Evolutionary conservation across 2,329 filamentous ascomycete species (phyloP), one percentile per base, ranked within the genome.

Genomic region (Ascochyta lentis): DNA sequence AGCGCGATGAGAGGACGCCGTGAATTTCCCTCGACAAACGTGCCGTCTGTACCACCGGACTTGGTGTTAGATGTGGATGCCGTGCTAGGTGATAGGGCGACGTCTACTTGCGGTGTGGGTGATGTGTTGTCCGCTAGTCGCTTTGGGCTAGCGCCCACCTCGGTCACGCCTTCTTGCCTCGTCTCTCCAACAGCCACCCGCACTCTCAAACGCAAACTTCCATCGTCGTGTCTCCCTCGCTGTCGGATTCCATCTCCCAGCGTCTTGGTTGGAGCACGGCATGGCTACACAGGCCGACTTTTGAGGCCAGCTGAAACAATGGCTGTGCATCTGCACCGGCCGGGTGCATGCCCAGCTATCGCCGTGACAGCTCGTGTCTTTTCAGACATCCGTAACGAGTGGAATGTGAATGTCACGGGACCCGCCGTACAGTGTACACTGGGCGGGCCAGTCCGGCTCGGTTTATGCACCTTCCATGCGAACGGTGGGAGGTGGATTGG

Each of bases 21-120:
- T 31, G 9, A 10, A 60, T 58, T 62, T 60, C 63, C 58, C 63
- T 66, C 61, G 60, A 68, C 66, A 71, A 72, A 73, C 70, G 66
- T 74, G 72, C 71, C 68, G 65, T 63, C 50, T 57, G 72, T 73
- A 65, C 67, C 63, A 73, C 71, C 42, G 59, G 61, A 58, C 67
- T 59, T 69, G 65, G 68, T 54, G 63, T 70, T 72, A 63, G 66
- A 67, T 70, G 71, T 71, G 71, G 66, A 62, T 61, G 64, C 68
- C 60, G 63, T 44, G 43, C 13, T 37, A 37, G 46, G 24, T 72
- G 71, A 74, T 75, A 72, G 72, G 71, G 45, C 60, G 23, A 40
- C 45, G 26, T 46, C 49, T 64, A 56, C 59, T 72, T 72, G 71
- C 72, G 72, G 72, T 75, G 71, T 72, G 68, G 63, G 55, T 66